These are phyloP conservation scores for Arabidopsis suecica DNA, from an alignment of 345 rosid species.

Conservation along the genomic window DNA sequence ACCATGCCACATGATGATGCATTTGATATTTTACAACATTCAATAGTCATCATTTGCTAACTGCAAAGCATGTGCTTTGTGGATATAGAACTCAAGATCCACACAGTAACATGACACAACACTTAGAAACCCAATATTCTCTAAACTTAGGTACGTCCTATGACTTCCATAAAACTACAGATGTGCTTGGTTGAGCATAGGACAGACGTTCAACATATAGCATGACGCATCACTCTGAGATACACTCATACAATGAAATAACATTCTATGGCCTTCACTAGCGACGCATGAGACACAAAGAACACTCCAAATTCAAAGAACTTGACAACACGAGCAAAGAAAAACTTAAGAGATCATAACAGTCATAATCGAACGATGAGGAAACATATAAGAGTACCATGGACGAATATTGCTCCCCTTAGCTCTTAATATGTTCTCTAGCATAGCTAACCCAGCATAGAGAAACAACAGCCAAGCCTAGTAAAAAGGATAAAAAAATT, in stretches of 20 bases:
- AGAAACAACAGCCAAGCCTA: slow-evolving; percentile 97
- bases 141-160: not conserved
- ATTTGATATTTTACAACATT: not conserved
- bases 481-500: not conserved
- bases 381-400: slow-evolving; percentile 57
- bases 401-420: slow-evolving; percentile 99
- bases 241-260: no score
- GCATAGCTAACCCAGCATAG: slow-evolving; percentile 91
- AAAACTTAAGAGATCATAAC: not conserved
- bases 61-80: not conserved
- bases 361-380: not conserved
- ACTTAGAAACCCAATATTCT: not conserved
- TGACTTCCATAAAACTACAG: not conserved
- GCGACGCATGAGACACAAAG: not conserved
- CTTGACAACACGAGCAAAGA: not conserved
- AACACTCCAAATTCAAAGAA: not conserved
- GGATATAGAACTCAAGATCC: slow-evolving; percentile 5
- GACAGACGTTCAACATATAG: slow-evolving; percentile 8
- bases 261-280: no score
- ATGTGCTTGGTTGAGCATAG: not conserved
- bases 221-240: slow-evolving; percentile 5
- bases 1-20: slow-evolving; percentile 3
- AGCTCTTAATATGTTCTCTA: slow-evolving; percentile 90
- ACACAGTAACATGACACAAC: not conserved
- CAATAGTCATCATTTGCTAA: slow-evolving; percentile 14